Evolutionary conservation across 495 filamentous ascomycete species (phyloP).

Genomic region (Neurospora intermedia): DNA sequence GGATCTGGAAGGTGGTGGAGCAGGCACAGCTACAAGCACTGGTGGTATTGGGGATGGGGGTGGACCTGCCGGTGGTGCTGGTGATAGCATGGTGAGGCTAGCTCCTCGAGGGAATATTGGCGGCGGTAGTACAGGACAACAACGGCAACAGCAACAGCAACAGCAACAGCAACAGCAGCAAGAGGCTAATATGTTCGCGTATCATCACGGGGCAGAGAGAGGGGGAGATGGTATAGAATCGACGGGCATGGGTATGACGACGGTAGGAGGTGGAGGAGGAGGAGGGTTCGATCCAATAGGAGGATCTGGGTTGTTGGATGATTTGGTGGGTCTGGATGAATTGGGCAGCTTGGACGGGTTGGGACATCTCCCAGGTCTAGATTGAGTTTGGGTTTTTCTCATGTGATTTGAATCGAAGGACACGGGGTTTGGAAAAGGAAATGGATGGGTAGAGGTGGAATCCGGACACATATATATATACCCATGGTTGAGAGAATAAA

Average conservation of each 20-base stretch:
- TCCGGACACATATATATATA: neutral
- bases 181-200: neutral
- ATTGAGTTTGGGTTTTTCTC: constrained; percentile 4
- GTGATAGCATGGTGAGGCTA: neutral
- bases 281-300: constrained; percentile 7
- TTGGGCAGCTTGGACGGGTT: constrained; percentile 16
- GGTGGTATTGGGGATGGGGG: neutral
- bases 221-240: neutral
- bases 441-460: neutral
- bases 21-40: constrained; percentile 2
- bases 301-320: neutral
- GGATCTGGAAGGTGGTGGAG: constrained; percentile 13
- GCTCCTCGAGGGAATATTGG: neutral
- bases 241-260: neutral
- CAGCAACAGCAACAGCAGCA: neutral
- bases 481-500: neutral
- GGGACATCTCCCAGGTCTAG: constrained; percentile 20
- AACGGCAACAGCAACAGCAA: neutral
- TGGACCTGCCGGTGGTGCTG: neutral
- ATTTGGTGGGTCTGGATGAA: constrained; percentile 12
- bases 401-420: neutral
- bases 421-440: neutral
- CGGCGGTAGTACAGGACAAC: neutral
- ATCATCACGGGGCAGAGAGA: neutral
- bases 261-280: neutral